These are phyloP conservation scores for Paramecium bursaria DNA, from an alignment of 73 alveolate genomes.

Conservation along the genomic window DNA sequence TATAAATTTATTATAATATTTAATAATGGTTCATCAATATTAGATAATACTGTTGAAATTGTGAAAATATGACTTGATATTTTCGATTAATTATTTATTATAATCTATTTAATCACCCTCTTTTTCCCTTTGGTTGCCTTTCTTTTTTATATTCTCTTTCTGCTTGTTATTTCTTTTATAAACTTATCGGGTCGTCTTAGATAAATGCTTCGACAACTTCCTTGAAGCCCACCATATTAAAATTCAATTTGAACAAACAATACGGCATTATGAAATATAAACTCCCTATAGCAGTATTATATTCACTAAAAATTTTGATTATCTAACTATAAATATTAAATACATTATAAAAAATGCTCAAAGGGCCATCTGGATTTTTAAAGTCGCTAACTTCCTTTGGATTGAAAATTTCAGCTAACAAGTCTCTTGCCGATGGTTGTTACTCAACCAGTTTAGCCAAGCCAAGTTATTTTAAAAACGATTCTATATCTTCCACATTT, in stretches of 20 bases:
- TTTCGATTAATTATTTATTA: too few relatives aligned
- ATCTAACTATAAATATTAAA: background rate
- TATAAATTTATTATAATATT: too few relatives aligned
- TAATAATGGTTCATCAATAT: too few relatives aligned
- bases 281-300: constrained; percentile 6
- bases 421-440: constrained; percentile 38
- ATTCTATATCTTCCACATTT: constrained; percentile 51
- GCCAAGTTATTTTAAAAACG: constrained; percentile 5
- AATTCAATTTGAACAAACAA: background rate
- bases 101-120: too few relatives aligned
- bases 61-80: too few relatives aligned
- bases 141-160: too few relatives aligned
- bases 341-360: background rate
- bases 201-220: constrained; percentile 30
- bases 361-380: background rate
- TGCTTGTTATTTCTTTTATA: background rate
- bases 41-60: too few relatives aligned
- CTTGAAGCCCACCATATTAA: constrained; percentile 11
- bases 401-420: background rate
- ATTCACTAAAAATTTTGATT: background rate
- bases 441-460: constrained; percentile 9
- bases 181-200: constrained; percentile 14
- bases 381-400: constrained; percentile 10
- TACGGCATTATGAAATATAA: background rate
- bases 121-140: too few relatives aligned